Conservation (phyloP, 352 stramenopile genomes). For the Phytophthora brassicae region DNA sequence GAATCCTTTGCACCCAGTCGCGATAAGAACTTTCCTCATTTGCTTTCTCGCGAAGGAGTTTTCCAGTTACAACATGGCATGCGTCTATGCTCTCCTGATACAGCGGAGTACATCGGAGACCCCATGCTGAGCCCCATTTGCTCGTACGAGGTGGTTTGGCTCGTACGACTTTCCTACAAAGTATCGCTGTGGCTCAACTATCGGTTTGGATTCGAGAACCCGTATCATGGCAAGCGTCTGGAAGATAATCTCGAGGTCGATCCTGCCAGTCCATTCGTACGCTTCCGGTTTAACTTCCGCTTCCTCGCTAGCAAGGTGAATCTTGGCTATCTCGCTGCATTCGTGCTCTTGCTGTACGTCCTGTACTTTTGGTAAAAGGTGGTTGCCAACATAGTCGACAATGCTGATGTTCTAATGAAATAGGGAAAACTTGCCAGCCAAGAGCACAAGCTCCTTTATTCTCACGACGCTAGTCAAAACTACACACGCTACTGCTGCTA, state of each 20-base stretch:
- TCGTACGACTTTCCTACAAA: constrained; percentile 81
- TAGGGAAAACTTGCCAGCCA: not conserved
- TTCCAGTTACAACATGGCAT: constrained; percentile 68
- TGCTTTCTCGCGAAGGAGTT: constrained; percentile 63
- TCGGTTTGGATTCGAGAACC: constrained; percentile 63
- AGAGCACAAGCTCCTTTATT: constrained; percentile 20
- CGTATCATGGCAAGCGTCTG: constrained; percentile 69
- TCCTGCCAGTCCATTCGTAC: constrained; percentile 34
- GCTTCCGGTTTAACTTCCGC: constrained; percentile 86
- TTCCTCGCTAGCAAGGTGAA: constrained; percentile 89
- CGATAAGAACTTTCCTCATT: constrained; percentile 50
- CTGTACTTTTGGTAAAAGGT: constrained; percentile 71
- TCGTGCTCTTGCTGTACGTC: constrained; percentile 68
- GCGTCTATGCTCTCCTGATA: constrained; percentile 74
- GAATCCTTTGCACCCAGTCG: constrained; percentile 69
- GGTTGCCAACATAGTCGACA: no score
- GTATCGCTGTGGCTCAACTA: constrained; percentile 79
- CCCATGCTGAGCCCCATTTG: constrained; percentile 86
- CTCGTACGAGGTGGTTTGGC: constrained; percentile 71
- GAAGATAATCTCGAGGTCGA: constrained; percentile 78
- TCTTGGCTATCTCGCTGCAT: constrained; percentile 57
- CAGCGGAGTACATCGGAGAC: constrained; percentile 71
- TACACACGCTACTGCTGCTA: constrained; percentile 27
- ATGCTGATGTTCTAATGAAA: no score
- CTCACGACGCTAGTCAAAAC: constrained; percentile 23